Conservation (phyloP, 192 early-diverging fungal genomes). For the Linnemannia exigua region DNA sequence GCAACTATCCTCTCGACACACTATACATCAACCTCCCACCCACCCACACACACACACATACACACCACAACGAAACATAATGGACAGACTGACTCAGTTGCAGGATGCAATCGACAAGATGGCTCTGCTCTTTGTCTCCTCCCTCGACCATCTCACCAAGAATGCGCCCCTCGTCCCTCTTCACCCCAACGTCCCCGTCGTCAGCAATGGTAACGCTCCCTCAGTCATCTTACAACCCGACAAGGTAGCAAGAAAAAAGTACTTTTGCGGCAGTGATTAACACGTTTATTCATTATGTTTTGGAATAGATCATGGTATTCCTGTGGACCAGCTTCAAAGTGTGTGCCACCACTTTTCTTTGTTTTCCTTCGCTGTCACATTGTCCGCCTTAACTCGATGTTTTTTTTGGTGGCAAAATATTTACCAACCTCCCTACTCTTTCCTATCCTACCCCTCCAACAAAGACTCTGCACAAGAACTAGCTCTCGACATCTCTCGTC, state of each 20-base stretch:
- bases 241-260: neutral
- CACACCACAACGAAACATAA: constrained; percentile 1
- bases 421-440: neutral
- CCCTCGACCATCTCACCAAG: constrained; percentile 66
- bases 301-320: constrained; percentile 59
- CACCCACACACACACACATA: neutral
- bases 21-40: neutral
- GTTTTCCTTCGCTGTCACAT: constrained; percentile 1
- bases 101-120: constrained; percentile 70
- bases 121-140: constrained; percentile 67
- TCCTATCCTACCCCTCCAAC: neutral
- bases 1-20: neutral
- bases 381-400: neutral
- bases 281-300: neutral
- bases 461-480: constrained; percentile 64
- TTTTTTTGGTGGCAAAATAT: neutral
- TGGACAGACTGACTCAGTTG: constrained; percentile 69
- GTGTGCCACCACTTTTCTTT: neutral
- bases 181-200: constrained; percentile 59
- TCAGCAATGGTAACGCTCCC: constrained; percentile 35
- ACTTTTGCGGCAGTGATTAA: neutral
- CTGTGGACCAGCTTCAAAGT: constrained; percentile 62
- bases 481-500: constrained; percentile 64
- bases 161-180: constrained; percentile 50
- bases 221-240: neutral